Evolutionary conservation across 352 stramenopile species (phyloP).

Genomic region (Globisporangium carolinianum): DNA sequence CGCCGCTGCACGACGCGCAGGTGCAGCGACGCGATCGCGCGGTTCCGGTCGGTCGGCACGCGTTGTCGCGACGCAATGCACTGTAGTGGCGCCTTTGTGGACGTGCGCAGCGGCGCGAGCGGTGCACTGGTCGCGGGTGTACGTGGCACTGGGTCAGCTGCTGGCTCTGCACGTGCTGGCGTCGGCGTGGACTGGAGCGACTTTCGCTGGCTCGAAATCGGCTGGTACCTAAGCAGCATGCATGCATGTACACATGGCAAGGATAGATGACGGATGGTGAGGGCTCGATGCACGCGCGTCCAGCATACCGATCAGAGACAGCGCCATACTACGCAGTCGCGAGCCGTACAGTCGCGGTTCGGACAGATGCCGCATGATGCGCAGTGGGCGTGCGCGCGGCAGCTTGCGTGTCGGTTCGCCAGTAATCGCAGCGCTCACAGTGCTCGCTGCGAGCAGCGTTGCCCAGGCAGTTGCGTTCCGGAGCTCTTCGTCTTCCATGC

Average conservation of each 20-base stretch:
- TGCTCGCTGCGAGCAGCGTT: background rate
- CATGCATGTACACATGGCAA: background rate
- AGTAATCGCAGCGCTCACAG: background rate
- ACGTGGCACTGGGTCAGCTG: background rate
- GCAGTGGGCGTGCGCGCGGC: constrained; percentile 10
- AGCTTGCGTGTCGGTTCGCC: background rate
- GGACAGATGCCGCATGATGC: constrained; percentile 25
- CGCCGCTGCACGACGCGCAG: constrained; percentile 47
- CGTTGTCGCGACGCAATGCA: constrained; percentile 7
- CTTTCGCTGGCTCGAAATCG: background rate
- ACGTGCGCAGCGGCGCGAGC: constrained; percentile 9
- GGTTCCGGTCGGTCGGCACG: constrained; percentile 41
- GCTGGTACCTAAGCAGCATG: background rate
- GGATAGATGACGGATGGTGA: no score
- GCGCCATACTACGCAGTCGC: background rate
- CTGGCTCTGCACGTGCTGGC: background rate
- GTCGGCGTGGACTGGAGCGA: background rate
- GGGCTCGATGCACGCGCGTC: no score
- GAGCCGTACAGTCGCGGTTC: constrained; percentile 27
- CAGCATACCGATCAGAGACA: background rate
- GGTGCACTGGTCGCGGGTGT: background rate
- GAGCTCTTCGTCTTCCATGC: constrained; percentile 55
- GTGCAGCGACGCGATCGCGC: constrained; percentile 56
- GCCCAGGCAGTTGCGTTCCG: constrained; percentile 11
- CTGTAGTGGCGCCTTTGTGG: constrained; percentile 5